Percentiles rank a stretch among this genome's conserved stretches.
Evolutionary conservation across 2,329 filamentous ascomycete genomes (phyloP).

Genomic region (Ophiostoma montium): DNA sequence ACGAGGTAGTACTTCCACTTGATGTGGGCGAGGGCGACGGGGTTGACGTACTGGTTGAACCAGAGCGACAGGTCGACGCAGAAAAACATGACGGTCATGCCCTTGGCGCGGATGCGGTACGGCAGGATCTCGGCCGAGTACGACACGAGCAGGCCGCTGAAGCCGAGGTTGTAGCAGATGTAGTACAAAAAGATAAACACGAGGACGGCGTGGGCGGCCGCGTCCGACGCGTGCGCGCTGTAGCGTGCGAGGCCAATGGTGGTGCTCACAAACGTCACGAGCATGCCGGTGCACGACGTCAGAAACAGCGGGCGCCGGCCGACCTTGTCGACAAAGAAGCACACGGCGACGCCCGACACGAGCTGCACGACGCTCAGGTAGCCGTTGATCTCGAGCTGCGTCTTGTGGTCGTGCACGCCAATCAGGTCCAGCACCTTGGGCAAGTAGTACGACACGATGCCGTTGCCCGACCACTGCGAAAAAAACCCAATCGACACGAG

Average conservation of each 20-base stretch:
- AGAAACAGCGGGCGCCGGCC: constrained; percentile 17
- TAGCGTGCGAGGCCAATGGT: constrained; percentile 25
- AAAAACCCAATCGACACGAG: constrained; percentile 10
- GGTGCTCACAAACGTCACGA: constrained; percentile 9
- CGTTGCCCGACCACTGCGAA: constrained; percentile 12
- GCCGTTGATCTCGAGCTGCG: constrained; percentile 15
- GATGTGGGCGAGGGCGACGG: constrained; percentile 13
- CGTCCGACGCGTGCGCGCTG: constrained; percentile 39
- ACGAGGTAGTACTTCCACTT: constrained; percentile 16
- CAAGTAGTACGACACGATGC: constrained; percentile 23
- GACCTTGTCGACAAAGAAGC: constrained; percentile 9
- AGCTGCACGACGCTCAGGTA: constrained; percentile 20
- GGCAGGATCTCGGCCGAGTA: constrained; percentile 12
- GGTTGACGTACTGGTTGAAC: constrained; percentile 14
- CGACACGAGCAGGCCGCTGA: constrained; percentile 29
- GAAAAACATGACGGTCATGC: constrained; percentile 9
- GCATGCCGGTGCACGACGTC: constrained; percentile 10
- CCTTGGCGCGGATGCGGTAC: constrained; percentile 12
- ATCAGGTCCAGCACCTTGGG: constrained; percentile 19
- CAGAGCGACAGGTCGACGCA: constrained; percentile 8
- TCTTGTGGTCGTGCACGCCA: constrained; percentile 17
- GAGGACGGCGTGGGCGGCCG: constrained; percentile 9
- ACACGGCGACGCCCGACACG: constrained; percentile 19
- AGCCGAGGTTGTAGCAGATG: constrained; percentile 24
- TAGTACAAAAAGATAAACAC: constrained; percentile 8